Evolutionary conservation across 2,329 filamentous ascomycete species (phyloP).

Genomic region (Akanthomyces muscarius): DNA sequence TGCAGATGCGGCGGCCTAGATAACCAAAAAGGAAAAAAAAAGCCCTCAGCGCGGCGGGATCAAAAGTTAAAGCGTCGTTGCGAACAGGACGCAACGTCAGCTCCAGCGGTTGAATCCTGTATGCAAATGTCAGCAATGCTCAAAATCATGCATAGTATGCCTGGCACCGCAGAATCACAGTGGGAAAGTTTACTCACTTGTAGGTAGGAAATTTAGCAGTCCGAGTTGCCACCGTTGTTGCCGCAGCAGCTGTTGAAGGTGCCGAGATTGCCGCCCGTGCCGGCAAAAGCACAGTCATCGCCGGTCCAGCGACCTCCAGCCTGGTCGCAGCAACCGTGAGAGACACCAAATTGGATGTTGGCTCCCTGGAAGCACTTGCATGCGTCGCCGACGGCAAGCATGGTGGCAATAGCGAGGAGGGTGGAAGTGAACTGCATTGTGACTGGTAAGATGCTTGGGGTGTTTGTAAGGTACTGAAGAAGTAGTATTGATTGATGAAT

Average conservation of each 20-base stretch:
- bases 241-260: conserved; percentile 7
- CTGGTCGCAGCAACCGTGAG: not conserved
- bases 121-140: too few relatives aligned
- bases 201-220: not conserved
- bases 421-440: not conserved
- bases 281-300: conserved; percentile 5
- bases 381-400: conserved; percentile 1
- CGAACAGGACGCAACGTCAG: too few relatives aligned
- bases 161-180: too few relatives aligned
- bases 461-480: not conserved
- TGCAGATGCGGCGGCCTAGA: too few relatives aligned
- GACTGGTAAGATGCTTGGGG: not conserved
- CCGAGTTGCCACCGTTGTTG: not conserved
- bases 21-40: too few relatives aligned
- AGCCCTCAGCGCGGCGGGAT: too few relatives aligned
- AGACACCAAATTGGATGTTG: conserved; percentile 8
- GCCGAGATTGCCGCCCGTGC: not conserved
- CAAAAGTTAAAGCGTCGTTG: too few relatives aligned
- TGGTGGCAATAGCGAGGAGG: not conserved
- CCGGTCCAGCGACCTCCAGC: conserved; percentile 3
- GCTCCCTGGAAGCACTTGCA: conserved; percentile 6
- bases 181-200: too few relatives aligned
- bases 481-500: not conserved
- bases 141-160: too few relatives aligned
- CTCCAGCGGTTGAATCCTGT: too few relatives aligned